Conservation (phyloP, 2,329 filamentous ascomycete species). For the Pezicula carpinea region DNA sequence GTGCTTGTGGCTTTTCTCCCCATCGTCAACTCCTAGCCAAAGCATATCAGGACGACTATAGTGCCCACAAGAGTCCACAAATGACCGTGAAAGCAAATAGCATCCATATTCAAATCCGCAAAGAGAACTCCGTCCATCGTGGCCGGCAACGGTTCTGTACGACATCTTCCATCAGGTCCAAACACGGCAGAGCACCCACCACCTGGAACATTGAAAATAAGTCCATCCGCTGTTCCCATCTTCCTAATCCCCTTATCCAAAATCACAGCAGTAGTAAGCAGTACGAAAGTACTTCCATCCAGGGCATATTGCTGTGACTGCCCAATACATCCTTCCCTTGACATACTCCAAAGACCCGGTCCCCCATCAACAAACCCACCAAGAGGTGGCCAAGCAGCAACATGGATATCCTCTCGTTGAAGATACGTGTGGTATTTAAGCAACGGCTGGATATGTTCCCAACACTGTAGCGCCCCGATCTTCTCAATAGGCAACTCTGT, state of each 20-base stretch:
- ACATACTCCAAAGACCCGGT: slow-evolving; percentile 18
- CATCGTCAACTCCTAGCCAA: slow-evolving; percentile 4
- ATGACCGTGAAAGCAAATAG: slow-evolving; percentile 5
- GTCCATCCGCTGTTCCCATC: slow-evolving; percentile 25
- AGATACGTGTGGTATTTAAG: slow-evolving; percentile 42
- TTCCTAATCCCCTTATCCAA: slow-evolving; percentile 44
- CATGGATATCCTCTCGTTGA: slow-evolving; percentile 44
- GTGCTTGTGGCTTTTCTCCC: background rate
- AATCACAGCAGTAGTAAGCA: slow-evolving; percentile 49
- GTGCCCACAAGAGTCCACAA: slow-evolving; percentile 11
- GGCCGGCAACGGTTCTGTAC: slow-evolving; percentile 40
- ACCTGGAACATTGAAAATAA: slow-evolving; percentile 41
- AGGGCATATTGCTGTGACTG: slow-evolving; percentile 50
- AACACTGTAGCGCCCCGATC: slow-evolving; percentile 2
- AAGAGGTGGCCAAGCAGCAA: slow-evolving; percentile 46
- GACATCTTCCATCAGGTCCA: slow-evolving; percentile 43
- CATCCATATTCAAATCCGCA: slow-evolving; percentile 25
- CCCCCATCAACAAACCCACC: slow-evolving; percentile 2
- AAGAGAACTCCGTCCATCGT: slow-evolving; percentile 48
- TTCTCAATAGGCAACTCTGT: background rate
- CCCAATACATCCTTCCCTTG: slow-evolving; percentile 38
- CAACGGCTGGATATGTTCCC: slow-evolving; percentile 44
- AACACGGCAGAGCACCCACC: slow-evolving; percentile 49
- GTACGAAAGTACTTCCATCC: slow-evolving; percentile 49
- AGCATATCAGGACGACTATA: slow-evolving; percentile 14